These are phyloP conservation scores for Zea luxurians DNA, from an alignment of 176 grass and related monocot genomes.

Conservation along the genomic window DNA sequence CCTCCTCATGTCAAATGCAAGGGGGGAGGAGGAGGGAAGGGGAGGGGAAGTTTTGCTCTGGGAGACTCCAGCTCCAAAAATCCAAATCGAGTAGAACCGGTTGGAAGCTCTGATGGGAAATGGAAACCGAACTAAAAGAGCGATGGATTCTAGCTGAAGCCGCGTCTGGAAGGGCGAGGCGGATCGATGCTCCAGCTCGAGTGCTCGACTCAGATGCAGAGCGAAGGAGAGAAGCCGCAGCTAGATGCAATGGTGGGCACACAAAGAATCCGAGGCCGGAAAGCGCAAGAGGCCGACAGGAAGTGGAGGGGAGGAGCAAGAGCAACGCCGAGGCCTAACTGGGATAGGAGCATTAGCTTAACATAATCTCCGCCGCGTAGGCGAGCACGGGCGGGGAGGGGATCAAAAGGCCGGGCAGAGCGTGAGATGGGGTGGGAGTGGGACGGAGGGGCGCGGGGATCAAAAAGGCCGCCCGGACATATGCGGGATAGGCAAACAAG, in stretches of 20 bases:
- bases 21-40: not conserved
- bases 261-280: constrained; percentile 44
- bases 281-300: constrained; percentile 41
- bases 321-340: constrained; percentile 30
- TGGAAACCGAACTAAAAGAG: not conserved
- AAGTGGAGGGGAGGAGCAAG: constrained; percentile 26
- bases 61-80: not conserved
- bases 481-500: constrained; percentile 39
- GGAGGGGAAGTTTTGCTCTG: not conserved
- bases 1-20: constrained; percentile 25
- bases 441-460: too few relatives aligned
- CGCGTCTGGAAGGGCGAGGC: constrained; percentile 3
- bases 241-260: constrained; percentile 15
- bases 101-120: not conserved
- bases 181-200: constrained; percentile 34
- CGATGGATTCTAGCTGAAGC: not conserved
- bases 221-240: constrained; percentile 1
- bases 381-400: constrained; percentile 37
- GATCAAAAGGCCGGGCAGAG: too few relatives aligned
- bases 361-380: constrained; percentile 21
- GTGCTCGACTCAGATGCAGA: constrained; percentile 28
- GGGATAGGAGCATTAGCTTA: constrained; percentile 38
- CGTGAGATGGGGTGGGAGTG: too few relatives aligned
- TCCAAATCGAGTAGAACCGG: constrained; percentile 6
- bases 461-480: not conserved